Base-by-base conservation (phyloP, 2,329 filamentous ascomycete genomes). In the Diaporthe helianthi region DNA sequence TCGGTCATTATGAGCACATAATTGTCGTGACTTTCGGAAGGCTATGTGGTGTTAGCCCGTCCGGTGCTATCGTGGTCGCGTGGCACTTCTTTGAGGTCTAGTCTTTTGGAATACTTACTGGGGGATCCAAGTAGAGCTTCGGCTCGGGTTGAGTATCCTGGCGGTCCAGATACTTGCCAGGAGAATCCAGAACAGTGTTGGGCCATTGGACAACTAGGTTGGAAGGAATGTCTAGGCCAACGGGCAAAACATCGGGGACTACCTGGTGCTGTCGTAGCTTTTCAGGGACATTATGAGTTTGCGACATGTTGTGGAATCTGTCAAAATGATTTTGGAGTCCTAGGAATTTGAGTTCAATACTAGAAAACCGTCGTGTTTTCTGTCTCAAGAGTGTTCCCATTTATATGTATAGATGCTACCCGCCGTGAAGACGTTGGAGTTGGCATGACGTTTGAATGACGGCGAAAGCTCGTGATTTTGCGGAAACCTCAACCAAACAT, bases 1-100 rank as follows among this genome's bases (percentile, higher is more conserved):
- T 60, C 54, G 24, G 54, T 60, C 54, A 60, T 60, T 15, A 60
- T 60, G 38, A 60, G 36, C 38, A 60, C 38, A 9, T 46, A 60
- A 17, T 15, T 19, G 26, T 46, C n/a, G 6, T 26, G 10, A 1
- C 15, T 29, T 0, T 60, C 17, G 1, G 38, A 60, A 44, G 54
- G 54, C 54, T 60, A 36, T 3, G 1, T 13, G 9, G 19, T 3
- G 1, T 5, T 17, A 13, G 3, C 46, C 17, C 44, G 17, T 24
- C 4, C 1, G 4, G 9, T 58, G n/a, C 7, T 36, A 12, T 9
- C 7, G 38, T 24, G 9, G n/a, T 3, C 31, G 41, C 41, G 41
- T 10, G 12, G 6, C 1, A 22, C 3, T 41, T 12, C 10, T 2
- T 13, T 8, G 3, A 12, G 1, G 1, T 2, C 9, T n/a, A n/a